Base-by-base conservation (phyloP, 2,329 filamentous ascomycete genomes). In the Cytospora piceicola region DNA sequence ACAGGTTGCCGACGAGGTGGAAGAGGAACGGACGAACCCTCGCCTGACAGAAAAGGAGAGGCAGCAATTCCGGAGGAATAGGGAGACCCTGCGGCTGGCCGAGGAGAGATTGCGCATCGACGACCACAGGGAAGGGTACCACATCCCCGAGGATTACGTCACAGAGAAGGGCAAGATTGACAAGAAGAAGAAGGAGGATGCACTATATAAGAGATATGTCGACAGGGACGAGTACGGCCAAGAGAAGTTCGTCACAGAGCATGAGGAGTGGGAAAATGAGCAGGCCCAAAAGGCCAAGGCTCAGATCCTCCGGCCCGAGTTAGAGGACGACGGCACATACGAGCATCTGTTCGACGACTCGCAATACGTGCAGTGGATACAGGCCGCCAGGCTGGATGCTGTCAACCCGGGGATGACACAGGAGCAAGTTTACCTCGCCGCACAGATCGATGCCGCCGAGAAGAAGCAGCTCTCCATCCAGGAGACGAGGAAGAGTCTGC, bases 191-290 rank as follows among this genome's bases (percentile, higher is more conserved):
- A 98, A 98, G 75, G 88, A 95, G 69, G 92, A 96, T 29, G 92
- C 92, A 0, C 83, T 99, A 14, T 97, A 96, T 78, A 94, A 93
- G 75, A 88, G 94, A 59, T 94, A 97, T 71, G 89, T 97, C 4
- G 94, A 97, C 69, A 86, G 87, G 67, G 93, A 96, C 71, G 92
- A 96, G 72, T 90, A 90, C 71, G 94, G 94, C 5, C 89, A 95
- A 69, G 94, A 97, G 75, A 90, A 90, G 72, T 96, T 93, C 71
- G 87, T 97, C 65, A 97, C 93, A 0, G 95, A 99, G 75, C 91
- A 97, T 69, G 94, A 99, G 68, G 92, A 97, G 73, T 99, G 94
- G 94, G 95, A 99, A 75, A 82, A 88, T 65, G 94, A 98, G 74
- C 94, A 98, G 78, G 86, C 90, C 0, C 85, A 89, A 64, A 96